Conservation (phyloP, 2,329 filamentous ascomycete species). For the Bertia moriformis region DNA sequence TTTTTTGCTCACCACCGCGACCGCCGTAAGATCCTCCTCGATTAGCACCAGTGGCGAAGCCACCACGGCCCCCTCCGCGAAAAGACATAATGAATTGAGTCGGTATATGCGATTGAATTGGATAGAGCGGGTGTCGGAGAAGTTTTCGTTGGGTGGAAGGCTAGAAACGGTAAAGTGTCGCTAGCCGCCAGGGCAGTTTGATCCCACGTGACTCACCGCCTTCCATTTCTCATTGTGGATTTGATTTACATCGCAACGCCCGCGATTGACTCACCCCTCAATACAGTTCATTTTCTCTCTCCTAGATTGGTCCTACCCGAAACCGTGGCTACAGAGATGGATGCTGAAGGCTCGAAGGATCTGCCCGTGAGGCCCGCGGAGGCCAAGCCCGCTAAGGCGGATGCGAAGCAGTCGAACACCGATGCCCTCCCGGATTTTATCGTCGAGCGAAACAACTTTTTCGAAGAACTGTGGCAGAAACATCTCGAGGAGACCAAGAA, state of each 20-base stretch:
- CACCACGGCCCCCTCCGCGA: background rate
- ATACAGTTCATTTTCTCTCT: no score
- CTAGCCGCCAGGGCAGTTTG: conserved; percentile 1
- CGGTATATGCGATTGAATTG: background rate
- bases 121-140: background rate
- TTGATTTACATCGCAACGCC: background rate
- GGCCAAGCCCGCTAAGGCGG: background rate
- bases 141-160: background rate
- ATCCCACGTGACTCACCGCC: conserved; percentile 1
- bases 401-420: background rate
- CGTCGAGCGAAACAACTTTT: background rate
- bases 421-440: background rate
- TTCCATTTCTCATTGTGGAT: background rate
- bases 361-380: background rate
- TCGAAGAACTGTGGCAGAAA: background rate
- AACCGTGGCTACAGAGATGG: no score
- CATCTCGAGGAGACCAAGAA: conserved; percentile 1
- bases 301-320: no score
- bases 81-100: background rate
- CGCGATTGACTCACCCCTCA: background rate
- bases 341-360: background rate
- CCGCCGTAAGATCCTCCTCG: background rate
- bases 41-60: background rate
- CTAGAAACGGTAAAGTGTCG: conserved; percentile 1
- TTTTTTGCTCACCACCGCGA: background rate